Evolutionary conservation across 495 filamentous ascomycete genomes (phyloP).

Genomic region (Hyphodiscus hymeniophilus): DNA sequence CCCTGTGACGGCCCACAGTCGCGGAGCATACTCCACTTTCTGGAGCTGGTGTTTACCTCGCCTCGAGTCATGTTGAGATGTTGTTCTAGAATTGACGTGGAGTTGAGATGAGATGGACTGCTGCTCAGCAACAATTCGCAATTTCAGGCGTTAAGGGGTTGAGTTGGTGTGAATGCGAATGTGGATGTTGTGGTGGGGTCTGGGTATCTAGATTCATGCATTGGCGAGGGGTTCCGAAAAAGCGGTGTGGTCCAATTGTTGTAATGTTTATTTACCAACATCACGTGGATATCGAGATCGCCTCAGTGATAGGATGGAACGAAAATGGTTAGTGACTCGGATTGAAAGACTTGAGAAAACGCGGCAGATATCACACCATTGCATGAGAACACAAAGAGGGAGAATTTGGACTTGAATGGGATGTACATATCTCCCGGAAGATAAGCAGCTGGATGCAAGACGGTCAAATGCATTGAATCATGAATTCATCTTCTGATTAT

Average conservation of each 20-base stretch:
- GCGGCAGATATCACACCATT: no score
- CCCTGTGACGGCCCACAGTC: not conserved
- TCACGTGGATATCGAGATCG: no score
- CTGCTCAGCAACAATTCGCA: not conserved
- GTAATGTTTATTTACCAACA: not conserved
- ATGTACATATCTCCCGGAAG: no score
- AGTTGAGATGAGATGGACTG: constrained; percentile 4
- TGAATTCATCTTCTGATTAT: not conserved
- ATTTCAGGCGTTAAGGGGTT: not conserved
- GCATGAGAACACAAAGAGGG: no score
- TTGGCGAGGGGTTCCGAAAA: not conserved
- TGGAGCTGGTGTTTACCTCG: constrained; percentile 6
- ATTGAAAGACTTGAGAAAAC: no score
- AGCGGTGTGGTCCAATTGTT: not conserved
- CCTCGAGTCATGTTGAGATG: constrained; percentile 9
- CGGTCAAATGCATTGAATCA: no score
- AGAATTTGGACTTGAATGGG: no score
- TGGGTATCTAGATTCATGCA: not conserved
- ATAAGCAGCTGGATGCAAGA: no score
- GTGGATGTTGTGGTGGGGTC: constrained; percentile 2
- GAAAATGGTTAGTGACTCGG: no score
- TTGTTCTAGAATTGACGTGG: not conserved
- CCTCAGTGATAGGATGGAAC: no score
- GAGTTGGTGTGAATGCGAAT: not conserved
- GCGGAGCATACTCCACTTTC: not conserved